These are phyloP conservation scores for Schwanniomyces yamadae DNA, from an alignment of 805 yeast species.

Conservation along the genomic window DNA sequence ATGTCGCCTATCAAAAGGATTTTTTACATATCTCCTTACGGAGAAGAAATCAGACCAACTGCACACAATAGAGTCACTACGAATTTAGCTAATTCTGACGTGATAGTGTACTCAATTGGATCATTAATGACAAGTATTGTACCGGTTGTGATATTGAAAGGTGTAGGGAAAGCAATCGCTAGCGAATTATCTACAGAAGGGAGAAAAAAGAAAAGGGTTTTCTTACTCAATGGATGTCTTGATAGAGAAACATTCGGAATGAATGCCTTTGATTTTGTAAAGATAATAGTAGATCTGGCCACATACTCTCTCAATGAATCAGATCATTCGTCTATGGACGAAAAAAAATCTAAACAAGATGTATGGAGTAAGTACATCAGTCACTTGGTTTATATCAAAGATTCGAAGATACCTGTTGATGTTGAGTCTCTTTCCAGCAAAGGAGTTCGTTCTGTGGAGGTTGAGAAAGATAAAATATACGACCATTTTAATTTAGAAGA, in stretches of 20 bases:
- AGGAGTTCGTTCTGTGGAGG: slow-evolving; percentile 50
- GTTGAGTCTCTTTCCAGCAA: slow-evolving; percentile 31
- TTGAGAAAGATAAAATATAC: slow-evolving; percentile 23
- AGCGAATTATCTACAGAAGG: slow-evolving; percentile 11
- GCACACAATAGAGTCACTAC: slow-evolving; percentile 64
- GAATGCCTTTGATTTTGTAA: slow-evolving; percentile 58
- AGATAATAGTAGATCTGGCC: slow-evolving; percentile 55
- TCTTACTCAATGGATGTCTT: slow-evolving; percentile 67
- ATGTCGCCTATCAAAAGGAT: slow-evolving; percentile 71
- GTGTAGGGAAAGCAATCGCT: slow-evolving; percentile 64
- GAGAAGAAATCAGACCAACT: slow-evolving; percentile 77
- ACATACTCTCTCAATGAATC: slow-evolving; percentile 44
- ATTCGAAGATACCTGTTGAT: slow-evolving; percentile 53
- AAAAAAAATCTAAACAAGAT: slow-evolving; percentile 12
- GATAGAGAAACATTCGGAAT: slow-evolving; percentile 82
- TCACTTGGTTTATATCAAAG: slow-evolving; percentile 56
- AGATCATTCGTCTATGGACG: slow-evolving; percentile 10
- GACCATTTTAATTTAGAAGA: slow-evolving; percentile 43
- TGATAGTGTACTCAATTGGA: slow-evolving; percentile 77
- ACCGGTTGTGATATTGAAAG: slow-evolving; percentile 73
- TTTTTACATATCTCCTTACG: slow-evolving; percentile 81
- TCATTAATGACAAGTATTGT: slow-evolving; percentile 84
- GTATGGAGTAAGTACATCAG: slow-evolving; percentile 54
- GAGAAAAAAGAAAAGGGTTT: slow-evolving; percentile 44
- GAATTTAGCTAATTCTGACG: slow-evolving; percentile 49